Conservation (phyloP, 176 grass and related monocot genomes). For the Olyra latifolia region DNA sequence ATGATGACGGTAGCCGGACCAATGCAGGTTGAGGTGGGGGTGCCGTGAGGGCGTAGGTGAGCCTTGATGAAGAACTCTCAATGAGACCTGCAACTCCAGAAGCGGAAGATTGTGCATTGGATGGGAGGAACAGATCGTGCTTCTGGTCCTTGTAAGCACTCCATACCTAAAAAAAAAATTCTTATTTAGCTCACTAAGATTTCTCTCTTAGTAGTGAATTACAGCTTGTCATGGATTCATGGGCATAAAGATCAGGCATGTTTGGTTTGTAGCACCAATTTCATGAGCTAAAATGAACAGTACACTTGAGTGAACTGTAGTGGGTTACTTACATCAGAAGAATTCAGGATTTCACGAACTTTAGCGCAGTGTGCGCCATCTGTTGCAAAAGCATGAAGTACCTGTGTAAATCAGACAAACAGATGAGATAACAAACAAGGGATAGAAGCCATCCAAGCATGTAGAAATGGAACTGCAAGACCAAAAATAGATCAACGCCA, state of each 20-base stretch:
- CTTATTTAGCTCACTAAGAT: background rate
- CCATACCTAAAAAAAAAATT: conserved; percentile 62
- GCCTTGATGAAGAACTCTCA: conserved; percentile 85
- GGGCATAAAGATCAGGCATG: too few species aligned
- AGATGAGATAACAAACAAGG: background rate
- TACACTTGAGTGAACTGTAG: conserved; percentile 3
- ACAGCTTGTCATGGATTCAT: background rate
- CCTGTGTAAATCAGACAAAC: conserved; percentile 41
- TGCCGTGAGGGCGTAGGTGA: conserved; percentile 77
- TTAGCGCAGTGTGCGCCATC: conserved; percentile 91
- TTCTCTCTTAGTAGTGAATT: conserved; percentile 11
- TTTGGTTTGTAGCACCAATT: background rate
- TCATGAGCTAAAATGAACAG: background rate
- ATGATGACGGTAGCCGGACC: conserved; percentile 61
- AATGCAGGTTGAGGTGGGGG: conserved; percentile 67
- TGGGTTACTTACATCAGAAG: conserved; percentile 74
- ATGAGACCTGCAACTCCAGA: conserved; percentile 96
- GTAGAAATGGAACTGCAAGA: background rate
- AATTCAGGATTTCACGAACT: conserved; percentile 92
- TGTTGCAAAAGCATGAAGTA: conserved; percentile 98
- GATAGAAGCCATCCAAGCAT: conserved; percentile 2
- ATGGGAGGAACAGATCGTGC: conserved; percentile 95
- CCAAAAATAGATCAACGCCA: background rate
- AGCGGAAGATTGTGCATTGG: conserved; percentile 87
- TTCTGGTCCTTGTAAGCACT: conserved; percentile 98